Evolutionary conservation across 768 basidiomycete species (phyloP).

Genomic region (Leccinum uliginosum): DNA sequence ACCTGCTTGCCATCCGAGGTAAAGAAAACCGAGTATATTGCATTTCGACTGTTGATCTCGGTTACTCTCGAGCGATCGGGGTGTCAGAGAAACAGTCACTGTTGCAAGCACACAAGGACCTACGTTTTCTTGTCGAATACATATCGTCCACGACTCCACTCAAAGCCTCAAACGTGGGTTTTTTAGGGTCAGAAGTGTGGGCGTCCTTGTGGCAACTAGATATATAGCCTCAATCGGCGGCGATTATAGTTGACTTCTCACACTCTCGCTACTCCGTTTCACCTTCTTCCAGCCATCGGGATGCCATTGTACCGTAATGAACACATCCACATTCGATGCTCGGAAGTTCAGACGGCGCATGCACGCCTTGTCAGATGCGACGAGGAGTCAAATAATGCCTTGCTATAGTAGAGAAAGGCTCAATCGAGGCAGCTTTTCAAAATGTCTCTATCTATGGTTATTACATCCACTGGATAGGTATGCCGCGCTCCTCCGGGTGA

Average conservation of each 20-base stretch:
- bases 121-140: background rate
- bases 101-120: background rate
- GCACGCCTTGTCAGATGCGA: background rate
- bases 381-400: background rate
- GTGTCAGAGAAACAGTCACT: background rate
- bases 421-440: background rate
- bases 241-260: background rate
- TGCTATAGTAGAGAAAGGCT: background rate
- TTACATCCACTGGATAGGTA: conserved; percentile 15
- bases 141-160: background rate
- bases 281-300: background rate
- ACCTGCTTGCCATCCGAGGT: background rate
- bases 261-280: background rate
- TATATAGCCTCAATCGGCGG: background rate
- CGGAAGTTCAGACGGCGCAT: no score
- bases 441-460: conserved; percentile 14
- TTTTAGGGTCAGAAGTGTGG: background rate
- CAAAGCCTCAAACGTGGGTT: background rate
- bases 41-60: background rate
- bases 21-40: background rate
- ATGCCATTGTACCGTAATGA: background rate
- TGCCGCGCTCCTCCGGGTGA: conserved; percentile 3
- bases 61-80: background rate
- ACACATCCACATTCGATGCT: background rate
- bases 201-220: background rate